Evolutionary conservation across 306 rosid species (phyloP).

Genomic region (Luffa acutangula): DNA sequence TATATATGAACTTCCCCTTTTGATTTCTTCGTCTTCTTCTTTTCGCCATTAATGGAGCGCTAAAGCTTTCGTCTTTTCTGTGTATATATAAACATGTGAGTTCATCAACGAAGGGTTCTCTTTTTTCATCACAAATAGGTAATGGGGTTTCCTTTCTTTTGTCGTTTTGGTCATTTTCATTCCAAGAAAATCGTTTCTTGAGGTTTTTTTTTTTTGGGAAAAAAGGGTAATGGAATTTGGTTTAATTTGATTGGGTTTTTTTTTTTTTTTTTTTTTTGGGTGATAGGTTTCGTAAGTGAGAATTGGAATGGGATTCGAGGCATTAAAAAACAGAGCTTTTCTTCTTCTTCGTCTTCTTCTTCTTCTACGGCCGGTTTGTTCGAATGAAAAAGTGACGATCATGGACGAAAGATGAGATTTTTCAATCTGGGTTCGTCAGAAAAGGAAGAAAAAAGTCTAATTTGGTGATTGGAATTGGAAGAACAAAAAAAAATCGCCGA

Average conservation of each 20-base stretch:
- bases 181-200: not conserved
- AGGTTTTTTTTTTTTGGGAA: not conserved
- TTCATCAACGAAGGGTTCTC: not conserved
- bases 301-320: slow-evolving; percentile 1
- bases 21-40: not conserved
- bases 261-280: not conserved
- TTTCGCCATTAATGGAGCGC: not conserved
- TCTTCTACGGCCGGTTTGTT: not conserved
- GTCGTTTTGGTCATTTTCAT: not conserved
- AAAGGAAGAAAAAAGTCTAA: slow-evolving; percentile 18
- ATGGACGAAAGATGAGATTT: slow-evolving; percentile 23
- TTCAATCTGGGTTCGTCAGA: slow-evolving; percentile 41
- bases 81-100: not conserved
- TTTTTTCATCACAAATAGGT: not conserved
- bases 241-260: not conserved
- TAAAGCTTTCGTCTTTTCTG: not conserved
- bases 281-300: not conserved
- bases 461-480: slow-evolving; percentile 9
- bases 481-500: not conserved
- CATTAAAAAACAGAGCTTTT: not conserved
- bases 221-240: not conserved
- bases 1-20: not conserved
- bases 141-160: not conserved
- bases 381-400: not conserved
- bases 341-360: not conserved